Percentiles rank a stretch among this genome's conserved stretches.
Conservation (phyloP, 768 basidiomycete genomes). For the Phaeotremella fagi region DNA sequence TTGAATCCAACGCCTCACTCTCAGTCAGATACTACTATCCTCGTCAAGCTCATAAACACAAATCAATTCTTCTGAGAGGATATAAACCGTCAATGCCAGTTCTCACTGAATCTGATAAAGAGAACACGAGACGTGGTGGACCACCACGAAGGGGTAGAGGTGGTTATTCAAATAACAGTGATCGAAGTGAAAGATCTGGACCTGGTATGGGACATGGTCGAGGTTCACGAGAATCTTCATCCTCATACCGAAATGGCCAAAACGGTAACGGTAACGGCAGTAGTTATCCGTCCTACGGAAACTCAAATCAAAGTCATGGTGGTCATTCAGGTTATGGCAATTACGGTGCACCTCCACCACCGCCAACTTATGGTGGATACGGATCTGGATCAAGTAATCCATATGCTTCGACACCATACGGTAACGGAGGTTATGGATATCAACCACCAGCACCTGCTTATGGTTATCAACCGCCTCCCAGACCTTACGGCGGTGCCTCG, state of each 20-base stretch:
- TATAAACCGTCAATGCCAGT: conserved; percentile 58
- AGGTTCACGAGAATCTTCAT: not conserved
- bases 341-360: not conserved
- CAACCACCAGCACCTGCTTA: not conserved
- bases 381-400: not conserved
- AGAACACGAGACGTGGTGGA: conserved; percentile 56
- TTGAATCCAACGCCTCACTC: conserved; percentile 78
- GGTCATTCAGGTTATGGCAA: conserved; percentile 10
- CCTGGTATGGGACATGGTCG: conserved; percentile 30
- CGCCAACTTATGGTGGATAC: conserved; percentile 6
- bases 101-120: conserved; percentile 67
- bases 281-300: conserved; percentile 14
- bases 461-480: not conserved
- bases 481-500: not conserved
- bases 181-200: conserved; percentile 30
- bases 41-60: conserved; percentile 75
- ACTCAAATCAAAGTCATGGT: conserved; percentile 2
- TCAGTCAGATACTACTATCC: conserved; percentile 88
- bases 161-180: conserved; percentile 26
- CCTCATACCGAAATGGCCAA: not conserved
- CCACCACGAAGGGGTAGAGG: conserved; percentile 45
- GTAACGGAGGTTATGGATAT: conserved; percentile 15
- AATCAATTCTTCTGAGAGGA: conserved; percentile 73
- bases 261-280: conserved; percentile 1
- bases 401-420: conserved; percentile 15